Evolutionary conservation across 768 basidiomycete species (phyloP), one percentile per base, ranked within the genome.

Genomic region (Crepidotus variabilis): DNA sequence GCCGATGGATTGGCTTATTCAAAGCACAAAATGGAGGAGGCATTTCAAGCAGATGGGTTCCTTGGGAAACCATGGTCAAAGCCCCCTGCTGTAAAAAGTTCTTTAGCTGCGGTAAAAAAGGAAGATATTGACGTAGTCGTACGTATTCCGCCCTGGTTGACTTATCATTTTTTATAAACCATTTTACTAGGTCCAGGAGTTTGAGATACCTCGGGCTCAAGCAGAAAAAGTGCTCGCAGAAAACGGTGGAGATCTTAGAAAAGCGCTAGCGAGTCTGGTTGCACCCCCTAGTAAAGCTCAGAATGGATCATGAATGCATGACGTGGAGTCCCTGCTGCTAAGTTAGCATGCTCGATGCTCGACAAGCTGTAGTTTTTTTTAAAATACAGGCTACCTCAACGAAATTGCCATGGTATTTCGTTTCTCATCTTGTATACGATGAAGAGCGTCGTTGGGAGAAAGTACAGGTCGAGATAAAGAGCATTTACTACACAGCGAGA

Each of bases 81-180:
- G 59, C 60, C 75, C 2, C 56, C 71, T 5, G 52, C 56, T 14
- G 55, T 51, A 11, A 81, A 81, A 57, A 79, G 81, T 21, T 62
- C 71, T 6, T 56, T 69, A 0, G 59, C 67, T 49, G 52, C 67
- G 2, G 67, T 75, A 6, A 86, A 86, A 65, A 74, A 78, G 33
- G 86, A 86, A 58, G 86, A 88, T 61, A 70, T 88, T 1, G 86
- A 89, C 50, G 59, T 87, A 7, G 79, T 89, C 50, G 87, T 88
- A 60, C 58, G 81, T 69, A 23, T 46, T 21, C 45, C 54, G 43
- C 21, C n/a, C n/a, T n/a, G 33, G 54, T 13, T 16, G 34, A 48
- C 16, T n/a, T 9, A 50, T 32, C 56, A 36, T 53, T 34, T 57
- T 45, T 39, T 54, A 10, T 23, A 9, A 53, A 32, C 50, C 49